Evolutionary conservation across 2,329 filamentous ascomycete genomes (phyloP), one percentile per base, ranked within the genome.

Genomic region (Cladobotryum mycophilum): DNA sequence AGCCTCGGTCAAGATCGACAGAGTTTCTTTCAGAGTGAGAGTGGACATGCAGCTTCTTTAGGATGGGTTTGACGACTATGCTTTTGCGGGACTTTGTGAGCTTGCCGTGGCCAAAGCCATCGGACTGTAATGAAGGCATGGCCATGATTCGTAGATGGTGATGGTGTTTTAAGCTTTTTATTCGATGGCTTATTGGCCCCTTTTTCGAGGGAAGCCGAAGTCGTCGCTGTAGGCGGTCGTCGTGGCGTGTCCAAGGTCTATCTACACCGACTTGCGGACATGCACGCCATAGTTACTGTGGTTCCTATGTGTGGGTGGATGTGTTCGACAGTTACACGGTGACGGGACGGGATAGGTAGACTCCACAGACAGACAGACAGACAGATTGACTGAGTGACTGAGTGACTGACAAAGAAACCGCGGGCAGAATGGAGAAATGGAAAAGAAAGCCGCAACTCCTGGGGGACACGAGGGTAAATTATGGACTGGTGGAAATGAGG

Each of bases 11-110:
- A 55, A 85, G 64, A 58, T 85, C 82, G 53, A 84, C 66, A 42
- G 81, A 84, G 60, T 75, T 82, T 69, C 82, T 82, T 56, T 82
- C 79, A 57, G 78, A 81, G 45, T 76, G 71, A 9, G 51, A 45
- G 50, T 52, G 50, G 41, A 49, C 45, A 37, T 69, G 67, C 53
- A 78, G 63, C 63, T 82, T 84, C 64, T 82, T 82, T 48, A 85
- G 67, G 41, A 84, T 83, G 9, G 81, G 81, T 66, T 82, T 84
- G 56, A 81, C 77, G 53, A 71, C 70, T 52, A 69, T 69, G 58
- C 74, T 75, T 48, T 67, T 66, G 58, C 71, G 70, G 46, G 71
- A 60, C 63, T 80, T 81, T 60, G 70, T 64, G 56, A 66, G 60
- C 52, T 65, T 66, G 45, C 57, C 56, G 48, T 60, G 33, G 33